Base-by-base conservation (phyloP, 768 basidiomycete species). In the Myochromella boudieri region DNA sequence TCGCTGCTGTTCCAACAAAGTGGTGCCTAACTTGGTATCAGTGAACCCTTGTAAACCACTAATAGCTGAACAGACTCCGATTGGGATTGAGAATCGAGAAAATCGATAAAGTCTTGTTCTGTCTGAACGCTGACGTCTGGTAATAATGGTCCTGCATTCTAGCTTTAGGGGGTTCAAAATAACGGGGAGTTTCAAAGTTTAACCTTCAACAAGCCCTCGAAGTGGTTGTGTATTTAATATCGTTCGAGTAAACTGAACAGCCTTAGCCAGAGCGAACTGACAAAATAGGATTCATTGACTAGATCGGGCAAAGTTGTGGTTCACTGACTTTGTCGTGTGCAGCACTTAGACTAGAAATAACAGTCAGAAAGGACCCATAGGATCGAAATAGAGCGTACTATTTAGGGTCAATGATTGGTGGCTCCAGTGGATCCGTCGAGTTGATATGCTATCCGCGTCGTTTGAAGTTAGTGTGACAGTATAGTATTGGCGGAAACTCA, bases 1-100 rank as follows among this genome's bases (percentile, higher is more conserved):
- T 52, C 2, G 51, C 51, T 32, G 51, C 36, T 18, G 51, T 52
- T 11, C 51, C 51, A 26, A 52, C 51, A 26, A 52, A 52, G 14
- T 52, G 51, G 28, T 52, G 51, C 25, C 51, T 52, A 25, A 37
- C 25, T 6, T 32, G 9, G 14, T n/a, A 20, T 33, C 38, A 11
- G 14, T 14, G 11, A 28, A 7, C 18, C 15, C 12, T 14, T n/a
- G n/a, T n/a, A n/a, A n/a, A n/a, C n/a, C n/a, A n/a, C 27, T n/a
- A 12, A 20, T 4, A 15, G 18, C 28, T 2, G 10, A 15, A 29
- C 36, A 14, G 18, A 52, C 51, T 52, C 51, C 4, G 51, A 52
- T 48, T 12, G 31, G 28, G 51, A 52, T 29, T 36, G 46, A 14
- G 46, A 21, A 21, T 40, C 37, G 3, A 52, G 31, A 20, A 43